Conservation (phyloP, 2,329 filamentous ascomycete genomes). For the Lasiodiplodia hormozganensis region DNA sequence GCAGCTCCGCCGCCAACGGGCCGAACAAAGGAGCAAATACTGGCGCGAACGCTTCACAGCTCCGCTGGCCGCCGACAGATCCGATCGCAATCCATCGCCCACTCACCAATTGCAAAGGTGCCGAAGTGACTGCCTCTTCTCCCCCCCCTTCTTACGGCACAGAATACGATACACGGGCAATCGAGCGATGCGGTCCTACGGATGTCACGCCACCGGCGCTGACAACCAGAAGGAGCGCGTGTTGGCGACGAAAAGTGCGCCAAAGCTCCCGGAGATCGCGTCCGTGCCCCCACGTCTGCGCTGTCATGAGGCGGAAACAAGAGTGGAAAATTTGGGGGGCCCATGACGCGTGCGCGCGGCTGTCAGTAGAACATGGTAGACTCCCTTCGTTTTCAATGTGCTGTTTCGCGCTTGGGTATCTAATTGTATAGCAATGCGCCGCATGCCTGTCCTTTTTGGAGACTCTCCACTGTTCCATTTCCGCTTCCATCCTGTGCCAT, state of each 20-base stretch:
- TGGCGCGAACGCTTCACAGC: background rate
- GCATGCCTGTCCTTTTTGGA: background rate
- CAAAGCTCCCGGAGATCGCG: constrained; percentile 23
- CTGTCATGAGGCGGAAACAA: background rate
- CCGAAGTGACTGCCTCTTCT: background rate
- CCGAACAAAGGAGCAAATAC: background rate
- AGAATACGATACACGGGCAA: background rate
- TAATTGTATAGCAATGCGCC: background rate
- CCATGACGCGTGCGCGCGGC: background rate
- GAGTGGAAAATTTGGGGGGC: background rate
- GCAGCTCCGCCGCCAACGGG: constrained; percentile 15
- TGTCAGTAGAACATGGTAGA: background rate
- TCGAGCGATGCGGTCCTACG: background rate
- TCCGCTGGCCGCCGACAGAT: background rate
- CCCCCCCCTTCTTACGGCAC: background rate
- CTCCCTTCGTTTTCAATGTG: background rate
- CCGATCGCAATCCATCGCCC: background rate
- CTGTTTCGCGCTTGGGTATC: background rate
- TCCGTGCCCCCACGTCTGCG: background rate
- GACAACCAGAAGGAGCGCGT: background rate
- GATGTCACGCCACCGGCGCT: constrained; percentile 12
- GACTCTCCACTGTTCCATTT: background rate
- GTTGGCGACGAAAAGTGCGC: background rate
- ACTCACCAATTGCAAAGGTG: background rate
- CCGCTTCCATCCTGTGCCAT: background rate